A percentile compares a stretch with the other conserved stretches of the same genome.
Evolutionary conservation across 805 yeast species (phyloP).

Genomic region (Cyberlindnera mississippiensis): DNA sequence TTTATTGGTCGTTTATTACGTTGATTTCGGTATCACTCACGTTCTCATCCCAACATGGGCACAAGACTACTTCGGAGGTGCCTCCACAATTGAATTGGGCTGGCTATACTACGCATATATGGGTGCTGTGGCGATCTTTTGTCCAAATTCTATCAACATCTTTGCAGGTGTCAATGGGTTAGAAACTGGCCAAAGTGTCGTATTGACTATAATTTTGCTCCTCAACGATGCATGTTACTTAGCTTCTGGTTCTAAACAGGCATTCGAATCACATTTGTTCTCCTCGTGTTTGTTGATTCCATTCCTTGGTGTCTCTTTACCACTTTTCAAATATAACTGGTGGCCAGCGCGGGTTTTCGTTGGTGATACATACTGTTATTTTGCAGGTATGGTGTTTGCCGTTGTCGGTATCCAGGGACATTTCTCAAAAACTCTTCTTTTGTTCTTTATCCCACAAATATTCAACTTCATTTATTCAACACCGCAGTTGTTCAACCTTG

Average conservation of each 20-base stretch:
- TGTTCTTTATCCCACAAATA: slow-evolving; percentile 88
- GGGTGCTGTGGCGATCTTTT: slow-evolving; percentile 87
- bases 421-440: slow-evolving; percentile 85
- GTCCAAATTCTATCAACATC: slow-evolving; percentile 94
- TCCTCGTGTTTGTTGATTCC: slow-evolving; percentile 81
- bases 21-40: slow-evolving; percentile 89
- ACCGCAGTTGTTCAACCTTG: slow-evolving; percentile 85
- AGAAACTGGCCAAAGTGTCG: slow-evolving; percentile 92
- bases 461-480: slow-evolving; percentile 83
- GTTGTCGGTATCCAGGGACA: slow-evolving; percentile 95
- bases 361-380: slow-evolving; percentile 97
- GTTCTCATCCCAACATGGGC: slow-evolving; percentile 72
- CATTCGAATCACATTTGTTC: slow-evolving; percentile 73
- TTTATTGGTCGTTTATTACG: slow-evolving; percentile 81
- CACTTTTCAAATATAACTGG: slow-evolving; percentile 75
- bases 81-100: slow-evolving; percentile 65
- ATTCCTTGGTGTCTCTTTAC: slow-evolving; percentile 78
- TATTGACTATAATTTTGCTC: slow-evolving; percentile 66
- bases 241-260: slow-evolving; percentile 36
- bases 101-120: slow-evolving; percentile 78
- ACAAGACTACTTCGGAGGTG: slow-evolving; percentile 38
- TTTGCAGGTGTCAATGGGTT: slow-evolving; percentile 95
- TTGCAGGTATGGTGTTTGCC: slow-evolving; percentile 98
- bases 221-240: slow-evolving; percentile 75
- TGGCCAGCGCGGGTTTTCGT: slow-evolving; percentile 93